A percentile compares a stretch with the other conserved stretches of the same genome.
Conservation (phyloP, 192 early-diverging fungal species). For the Gryganskiella cystojenkinii region DNA sequence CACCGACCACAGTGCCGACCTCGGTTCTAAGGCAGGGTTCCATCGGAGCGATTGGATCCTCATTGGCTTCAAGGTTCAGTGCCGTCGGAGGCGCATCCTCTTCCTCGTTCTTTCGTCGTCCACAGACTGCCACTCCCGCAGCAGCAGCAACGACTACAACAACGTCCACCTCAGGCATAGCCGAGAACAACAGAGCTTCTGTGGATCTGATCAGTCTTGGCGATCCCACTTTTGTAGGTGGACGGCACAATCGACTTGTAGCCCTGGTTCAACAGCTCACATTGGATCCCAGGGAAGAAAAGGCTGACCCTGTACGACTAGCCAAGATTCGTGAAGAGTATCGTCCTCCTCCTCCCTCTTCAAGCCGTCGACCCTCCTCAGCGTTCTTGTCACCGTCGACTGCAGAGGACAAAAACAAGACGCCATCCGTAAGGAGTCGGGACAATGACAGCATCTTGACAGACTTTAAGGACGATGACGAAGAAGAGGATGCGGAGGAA, state of each 20-base stretch:
- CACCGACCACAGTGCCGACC: neutral
- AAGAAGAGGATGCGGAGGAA: no score
- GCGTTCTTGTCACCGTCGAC: no score
- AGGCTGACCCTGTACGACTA: slow-evolving; percentile 9
- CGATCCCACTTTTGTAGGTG: no score
- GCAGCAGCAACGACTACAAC: neutral
- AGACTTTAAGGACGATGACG: no score
- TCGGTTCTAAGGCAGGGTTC: neutral
- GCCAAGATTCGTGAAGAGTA: slow-evolving; percentile 20
- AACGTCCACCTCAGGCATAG: no score
- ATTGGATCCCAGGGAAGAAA: slow-evolving; percentile 30
- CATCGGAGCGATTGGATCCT: slow-evolving; percentile 8
- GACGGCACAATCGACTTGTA: neutral
- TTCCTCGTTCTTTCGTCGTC: slow-evolving; percentile 36
- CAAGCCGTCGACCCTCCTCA: no score
- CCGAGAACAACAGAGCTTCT: neutral
- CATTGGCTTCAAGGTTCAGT: slow-evolving; percentile 26
- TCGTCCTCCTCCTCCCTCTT: no score
- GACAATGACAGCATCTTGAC: no score
- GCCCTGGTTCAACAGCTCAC: slow-evolving; percentile 32
- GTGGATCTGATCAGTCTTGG: neutral
- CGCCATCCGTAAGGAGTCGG: no score
- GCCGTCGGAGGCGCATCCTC: slow-evolving; percentile 13
- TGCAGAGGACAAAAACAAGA: no score
- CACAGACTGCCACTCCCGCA: neutral